These are phyloP conservation scores for Starmerella vitae DNA, from an alignment of 805 yeast species.

Conservation along the genomic window DNA sequence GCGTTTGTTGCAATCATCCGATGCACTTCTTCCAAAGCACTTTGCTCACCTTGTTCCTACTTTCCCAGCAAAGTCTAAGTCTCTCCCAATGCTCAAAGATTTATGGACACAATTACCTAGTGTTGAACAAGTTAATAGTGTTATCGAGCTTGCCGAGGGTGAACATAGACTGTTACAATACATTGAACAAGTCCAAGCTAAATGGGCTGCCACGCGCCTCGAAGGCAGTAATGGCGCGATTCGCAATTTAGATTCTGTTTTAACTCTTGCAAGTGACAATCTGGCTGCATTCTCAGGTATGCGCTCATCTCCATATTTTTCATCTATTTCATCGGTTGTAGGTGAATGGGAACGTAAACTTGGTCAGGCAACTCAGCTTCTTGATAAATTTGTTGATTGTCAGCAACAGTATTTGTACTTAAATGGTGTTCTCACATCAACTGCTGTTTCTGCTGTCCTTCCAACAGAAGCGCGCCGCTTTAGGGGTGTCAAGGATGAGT, in stretches of 20 bases:
- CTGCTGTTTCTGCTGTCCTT: conserved; percentile 33
- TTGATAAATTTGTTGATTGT: conserved; percentile 66
- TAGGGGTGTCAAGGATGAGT: conserved; percentile 30
- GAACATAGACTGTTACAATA: conserved; percentile 55
- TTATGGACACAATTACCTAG: conserved; percentile 42
- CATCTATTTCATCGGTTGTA: conserved; percentile 46
- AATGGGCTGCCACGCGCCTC: conserved; percentile 44
- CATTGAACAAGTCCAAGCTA: conserved; percentile 35
- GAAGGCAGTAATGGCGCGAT: conserved; percentile 45
- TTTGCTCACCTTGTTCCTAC: conserved; percentile 36
- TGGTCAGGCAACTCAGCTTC: conserved; percentile 36
- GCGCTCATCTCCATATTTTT: conserved; percentile 52
- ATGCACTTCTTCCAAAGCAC: conserved; percentile 49
- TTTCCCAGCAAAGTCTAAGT: conserved; percentile 3
- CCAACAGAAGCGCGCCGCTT: conserved; percentile 62
- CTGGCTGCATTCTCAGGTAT: conserved; percentile 51
- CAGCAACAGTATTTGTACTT: conserved; percentile 84
- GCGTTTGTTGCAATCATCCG: conserved; percentile 30
- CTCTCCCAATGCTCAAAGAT: conserved; percentile 43
- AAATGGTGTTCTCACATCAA: conserved; percentile 55
- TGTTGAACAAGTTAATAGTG: conserved; percentile 33
- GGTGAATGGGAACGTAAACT: conserved; percentile 43
- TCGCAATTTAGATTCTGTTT: conserved; percentile 51
- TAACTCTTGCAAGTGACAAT: conserved; percentile 47
- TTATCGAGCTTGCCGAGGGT: conserved; percentile 53